Conservation (phyloP, 73 alveolate species). For the Paramecium pentaurelia region DNA sequence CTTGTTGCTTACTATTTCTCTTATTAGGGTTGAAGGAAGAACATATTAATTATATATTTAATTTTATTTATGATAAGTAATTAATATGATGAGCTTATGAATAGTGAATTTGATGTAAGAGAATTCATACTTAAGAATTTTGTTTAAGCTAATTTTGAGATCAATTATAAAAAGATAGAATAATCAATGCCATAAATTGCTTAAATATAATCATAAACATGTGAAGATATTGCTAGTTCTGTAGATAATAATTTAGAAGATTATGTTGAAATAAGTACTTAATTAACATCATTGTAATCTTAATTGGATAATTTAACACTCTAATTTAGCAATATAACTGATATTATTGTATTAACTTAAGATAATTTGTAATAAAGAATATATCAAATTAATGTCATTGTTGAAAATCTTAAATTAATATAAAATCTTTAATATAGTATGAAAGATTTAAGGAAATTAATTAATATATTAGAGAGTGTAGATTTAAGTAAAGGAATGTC, state of each 20-base stretch:
- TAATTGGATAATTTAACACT: neutral
- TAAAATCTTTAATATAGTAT: neutral
- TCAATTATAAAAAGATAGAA: neutral
- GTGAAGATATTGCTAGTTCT: conserved; percentile 10
- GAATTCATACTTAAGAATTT: conserved; percentile 15
- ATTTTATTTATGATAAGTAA: conserved; percentile 1
- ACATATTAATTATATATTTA: neutral
- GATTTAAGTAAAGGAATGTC: neutral
- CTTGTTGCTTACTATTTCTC: neutral
- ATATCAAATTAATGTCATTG: neutral
- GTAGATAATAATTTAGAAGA: conserved; percentile 24
- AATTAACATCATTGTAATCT: neutral
- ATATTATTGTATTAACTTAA: neutral
- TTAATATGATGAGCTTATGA: neutral
- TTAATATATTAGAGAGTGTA: neutral
- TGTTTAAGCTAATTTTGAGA: neutral
- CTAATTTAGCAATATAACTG: neutral
- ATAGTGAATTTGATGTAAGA: neutral
- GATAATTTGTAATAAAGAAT: neutral
- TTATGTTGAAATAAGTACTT: neutral
- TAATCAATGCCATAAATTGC: neutral
- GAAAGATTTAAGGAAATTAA: neutral
- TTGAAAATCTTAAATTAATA: neutral
- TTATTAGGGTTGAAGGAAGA: conserved; percentile 17
- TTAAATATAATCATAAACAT: neutral